These are phyloP conservation scores for Pythium guiyangense DNA, from an alignment of 352 stramenopile genomes.

Conservation along the genomic window DNA sequence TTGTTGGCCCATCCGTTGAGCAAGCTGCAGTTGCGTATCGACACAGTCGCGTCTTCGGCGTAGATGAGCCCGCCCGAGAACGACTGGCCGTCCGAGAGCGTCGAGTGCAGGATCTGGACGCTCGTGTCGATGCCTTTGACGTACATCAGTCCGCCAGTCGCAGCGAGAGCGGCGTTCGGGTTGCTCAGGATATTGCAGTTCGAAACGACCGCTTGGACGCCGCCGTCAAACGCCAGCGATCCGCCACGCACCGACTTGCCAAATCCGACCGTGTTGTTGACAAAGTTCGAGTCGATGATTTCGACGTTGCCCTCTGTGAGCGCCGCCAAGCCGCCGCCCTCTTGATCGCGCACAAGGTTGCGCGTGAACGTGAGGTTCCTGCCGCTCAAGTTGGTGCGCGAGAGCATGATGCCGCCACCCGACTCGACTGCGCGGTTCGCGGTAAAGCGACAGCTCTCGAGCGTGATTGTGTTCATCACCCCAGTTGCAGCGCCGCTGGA, in stretches of 20 bases:
- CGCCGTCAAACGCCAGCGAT: constrained; percentile 21
- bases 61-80: constrained; percentile 47
- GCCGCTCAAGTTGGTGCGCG: constrained; percentile 19
- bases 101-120: constrained; percentile 30
- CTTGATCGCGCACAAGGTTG: constrained; percentile 16
- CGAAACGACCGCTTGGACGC: constrained; percentile 16
- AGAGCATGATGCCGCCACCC: constrained; percentile 27
- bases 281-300: constrained; percentile 24
- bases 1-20: constrained; percentile 27
- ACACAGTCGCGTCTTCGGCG: constrained; percentile 18
- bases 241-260: constrained; percentile 17
- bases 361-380: constrained; percentile 15
- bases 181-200: constrained; percentile 30
- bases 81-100: constrained; percentile 30
- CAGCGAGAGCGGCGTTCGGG: constrained; percentile 17
- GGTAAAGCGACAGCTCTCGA: constrained; percentile 18
- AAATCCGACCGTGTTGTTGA: constrained; percentile 29
- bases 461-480: constrained; percentile 11
- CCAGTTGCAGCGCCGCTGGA: constrained; percentile 10
- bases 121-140: constrained; percentile 23
- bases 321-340: constrained; percentile 26
- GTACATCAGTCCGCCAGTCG: constrained; percentile 41
- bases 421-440: constrained; percentile 20
- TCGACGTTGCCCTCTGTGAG: constrained; percentile 13
- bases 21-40: constrained; percentile 31